Evolutionary conservation across 345 rosid species (phyloP).

Genomic region (Eucalyptus curtisii): DNA sequence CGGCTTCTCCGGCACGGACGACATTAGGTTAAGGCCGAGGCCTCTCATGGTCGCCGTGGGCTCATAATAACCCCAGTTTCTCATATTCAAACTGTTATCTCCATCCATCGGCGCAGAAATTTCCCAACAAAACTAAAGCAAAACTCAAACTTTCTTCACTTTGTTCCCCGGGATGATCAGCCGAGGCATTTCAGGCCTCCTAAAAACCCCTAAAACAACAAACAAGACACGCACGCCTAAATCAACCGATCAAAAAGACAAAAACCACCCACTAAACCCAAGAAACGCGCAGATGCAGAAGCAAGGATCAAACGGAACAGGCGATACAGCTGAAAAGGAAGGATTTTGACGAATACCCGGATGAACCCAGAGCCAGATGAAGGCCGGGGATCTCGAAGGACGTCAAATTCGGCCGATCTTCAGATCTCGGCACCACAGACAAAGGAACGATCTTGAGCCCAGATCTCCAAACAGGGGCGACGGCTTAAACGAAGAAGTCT

Average conservation of each 20-base stretch:
- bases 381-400: neutral
- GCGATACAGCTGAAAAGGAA: neutral
- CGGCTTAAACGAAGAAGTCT: neutral
- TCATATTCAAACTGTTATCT: conserved; percentile 9
- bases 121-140: neutral
- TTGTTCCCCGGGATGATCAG: neutral
- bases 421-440: neutral
- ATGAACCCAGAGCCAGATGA: neutral
- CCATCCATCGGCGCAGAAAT: conserved; percentile 1
- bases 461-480: neutral
- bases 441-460: neutral
- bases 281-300: neutral
- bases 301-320: neutral
- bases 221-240: neutral
- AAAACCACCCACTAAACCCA: neutral
- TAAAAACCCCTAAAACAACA: neutral
- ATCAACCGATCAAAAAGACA: neutral
- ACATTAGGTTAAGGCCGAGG: conserved; percentile 12
- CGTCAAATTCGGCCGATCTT: neutral
- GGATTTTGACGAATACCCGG: neutral
- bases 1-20: conserved; percentile 1
- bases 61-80: conserved; percentile 19
- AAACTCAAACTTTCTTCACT: neutral
- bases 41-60: conserved; percentile 1
- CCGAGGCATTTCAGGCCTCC: neutral